phyloP scores from a whole-genome alignment of 768 basidiomycete species.

The Rickenella mellea region DNA sequence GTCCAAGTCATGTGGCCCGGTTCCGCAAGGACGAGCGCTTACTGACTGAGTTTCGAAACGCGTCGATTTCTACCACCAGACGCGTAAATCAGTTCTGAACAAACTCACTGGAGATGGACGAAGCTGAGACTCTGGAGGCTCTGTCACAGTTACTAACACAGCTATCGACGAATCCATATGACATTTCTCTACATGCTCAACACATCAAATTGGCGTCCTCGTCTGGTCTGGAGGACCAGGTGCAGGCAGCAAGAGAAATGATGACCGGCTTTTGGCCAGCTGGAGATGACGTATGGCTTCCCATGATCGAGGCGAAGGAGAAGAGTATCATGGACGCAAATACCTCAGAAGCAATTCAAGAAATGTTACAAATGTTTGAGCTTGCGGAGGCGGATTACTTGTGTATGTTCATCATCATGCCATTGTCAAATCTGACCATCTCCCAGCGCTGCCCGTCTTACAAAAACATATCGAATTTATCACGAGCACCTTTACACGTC shows the following conservation, averaged over 20 bases:
- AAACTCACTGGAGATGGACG: slow-evolving; percentile 54
- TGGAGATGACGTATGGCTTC: slow-evolving; percentile 67
- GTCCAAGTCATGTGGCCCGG: no score
- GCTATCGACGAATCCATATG: slow-evolving; percentile 49
- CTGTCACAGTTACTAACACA: slow-evolving; percentile 49
- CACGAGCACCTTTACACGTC: slow-evolving; percentile 26
- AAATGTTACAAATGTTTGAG: slow-evolving; percentile 51
- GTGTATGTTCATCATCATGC: slow-evolving; percentile 48
- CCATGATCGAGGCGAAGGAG: slow-evolving; percentile 46
- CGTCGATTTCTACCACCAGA: no score
- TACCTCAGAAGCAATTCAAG: slow-evolving; percentile 39
- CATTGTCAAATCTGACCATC: no score
- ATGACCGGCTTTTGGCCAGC: slow-evolving; percentile 52
- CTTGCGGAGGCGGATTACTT: slow-evolving; percentile 70
- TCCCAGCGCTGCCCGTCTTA: slow-evolving; percentile 68
- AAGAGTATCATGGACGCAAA: slow-evolving; percentile 38
- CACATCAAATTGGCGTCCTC: slow-evolving; percentile 56
- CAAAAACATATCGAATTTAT: slow-evolving; percentile 60
- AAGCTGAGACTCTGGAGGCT: slow-evolving; percentile 52
- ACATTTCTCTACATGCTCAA: slow-evolving; percentile 53
- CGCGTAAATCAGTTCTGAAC: no score
- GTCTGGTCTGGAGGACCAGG: slow-evolving; percentile 49
- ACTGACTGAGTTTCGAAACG: no score
- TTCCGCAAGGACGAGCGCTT: no score
- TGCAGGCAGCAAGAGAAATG: slow-evolving; percentile 56